Evolutionary conservation across 345 rosid species (phyloP).

Genomic region (Populus davidiana): DNA sequence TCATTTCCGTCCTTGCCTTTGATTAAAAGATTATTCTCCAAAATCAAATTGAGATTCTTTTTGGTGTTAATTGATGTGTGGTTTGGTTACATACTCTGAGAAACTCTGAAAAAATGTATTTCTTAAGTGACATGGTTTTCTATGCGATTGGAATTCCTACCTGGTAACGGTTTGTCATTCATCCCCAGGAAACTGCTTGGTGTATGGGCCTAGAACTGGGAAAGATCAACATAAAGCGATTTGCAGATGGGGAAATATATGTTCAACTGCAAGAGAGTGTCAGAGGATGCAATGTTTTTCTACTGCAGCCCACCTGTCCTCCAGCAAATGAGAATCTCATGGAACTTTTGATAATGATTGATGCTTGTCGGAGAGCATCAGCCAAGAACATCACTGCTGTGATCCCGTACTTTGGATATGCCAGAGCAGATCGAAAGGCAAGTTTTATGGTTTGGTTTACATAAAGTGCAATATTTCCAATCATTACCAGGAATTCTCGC

Average conservation of each 20-base stretch:
- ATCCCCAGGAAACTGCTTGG: conserved; percentile 67
- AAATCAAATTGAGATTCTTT: neutral
- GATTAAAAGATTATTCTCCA: neutral
- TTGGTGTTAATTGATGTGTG: neutral
- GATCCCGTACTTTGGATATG: conserved; percentile 96
- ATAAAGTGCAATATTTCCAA: neutral
- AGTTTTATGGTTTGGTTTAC: neutral
- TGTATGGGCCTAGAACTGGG: conserved; percentile 94
- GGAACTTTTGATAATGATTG: conserved; percentile 93
- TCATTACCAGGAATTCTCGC: neutral
- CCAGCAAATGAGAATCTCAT: conserved; percentile 94
- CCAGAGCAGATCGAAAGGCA: conserved; percentile 96
- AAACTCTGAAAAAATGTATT: neutral
- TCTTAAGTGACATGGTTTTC: neutral
- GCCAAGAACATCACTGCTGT: conserved; percentile 92
- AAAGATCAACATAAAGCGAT: conserved; percentile 79
- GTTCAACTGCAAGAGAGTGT: conserved; percentile 97
- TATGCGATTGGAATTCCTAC: neutral
- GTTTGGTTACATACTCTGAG: neutral
- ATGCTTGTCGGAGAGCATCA: conserved; percentile 94
- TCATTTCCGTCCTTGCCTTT: neutral
- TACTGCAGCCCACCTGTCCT: conserved; percentile 91
- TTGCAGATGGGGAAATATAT: conserved; percentile 95
- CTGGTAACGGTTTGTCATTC: neutral
- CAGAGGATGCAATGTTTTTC: conserved; percentile 88